These are phyloP conservation scores for Aureobasidium mangrovei DNA, from an alignment of 2,329 filamentous ascomycete genomes.

Conservation along the genomic window DNA sequence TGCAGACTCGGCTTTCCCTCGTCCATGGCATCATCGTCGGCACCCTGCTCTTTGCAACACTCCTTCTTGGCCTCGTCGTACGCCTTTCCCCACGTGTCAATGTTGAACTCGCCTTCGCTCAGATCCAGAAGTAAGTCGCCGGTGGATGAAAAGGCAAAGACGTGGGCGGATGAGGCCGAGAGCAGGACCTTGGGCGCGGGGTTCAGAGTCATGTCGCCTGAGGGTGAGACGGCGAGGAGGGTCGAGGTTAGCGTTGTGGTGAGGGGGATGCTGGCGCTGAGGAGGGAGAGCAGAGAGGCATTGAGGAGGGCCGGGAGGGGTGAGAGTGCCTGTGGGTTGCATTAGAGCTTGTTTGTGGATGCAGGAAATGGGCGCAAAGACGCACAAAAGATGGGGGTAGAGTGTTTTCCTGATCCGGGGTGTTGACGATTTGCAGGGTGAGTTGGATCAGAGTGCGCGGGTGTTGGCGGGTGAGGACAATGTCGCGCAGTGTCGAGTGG, in stretches of 20 bases:
- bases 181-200: constrained; percentile 57
- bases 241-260: constrained; percentile 61
- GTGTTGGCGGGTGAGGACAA: constrained; percentile 66
- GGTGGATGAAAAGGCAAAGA: constrained; percentile 70
- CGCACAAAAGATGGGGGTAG: constrained; percentile 53
- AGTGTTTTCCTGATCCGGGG: constrained; percentile 57
- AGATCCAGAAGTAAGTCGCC: constrained; percentile 68
- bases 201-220: constrained; percentile 27
- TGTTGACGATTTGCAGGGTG: constrained; percentile 64
- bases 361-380: constrained; percentile 5
- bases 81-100: constrained; percentile 66
- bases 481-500: constrained; percentile 61
- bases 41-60: constrained; percentile 47
- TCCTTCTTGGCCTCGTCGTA: constrained; percentile 55
- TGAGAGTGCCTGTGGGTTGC: constrained; percentile 55
- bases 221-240: constrained; percentile 30
- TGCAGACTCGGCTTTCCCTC: constrained; percentile 4
- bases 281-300: constrained; percentile 64
- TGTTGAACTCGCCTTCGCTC: constrained; percentile 70
- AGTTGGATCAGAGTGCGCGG: constrained; percentile 72
- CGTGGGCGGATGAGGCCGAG: constrained; percentile 63
- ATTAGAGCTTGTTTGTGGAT: background rate
- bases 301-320: constrained; percentile 77
- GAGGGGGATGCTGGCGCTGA: constrained; percentile 76
- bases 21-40: constrained; percentile 32